phyloP scores from a whole-genome alignment of 495 filamentous ascomycete genomes.

The Thermothielavioides terrestris region DNA sequence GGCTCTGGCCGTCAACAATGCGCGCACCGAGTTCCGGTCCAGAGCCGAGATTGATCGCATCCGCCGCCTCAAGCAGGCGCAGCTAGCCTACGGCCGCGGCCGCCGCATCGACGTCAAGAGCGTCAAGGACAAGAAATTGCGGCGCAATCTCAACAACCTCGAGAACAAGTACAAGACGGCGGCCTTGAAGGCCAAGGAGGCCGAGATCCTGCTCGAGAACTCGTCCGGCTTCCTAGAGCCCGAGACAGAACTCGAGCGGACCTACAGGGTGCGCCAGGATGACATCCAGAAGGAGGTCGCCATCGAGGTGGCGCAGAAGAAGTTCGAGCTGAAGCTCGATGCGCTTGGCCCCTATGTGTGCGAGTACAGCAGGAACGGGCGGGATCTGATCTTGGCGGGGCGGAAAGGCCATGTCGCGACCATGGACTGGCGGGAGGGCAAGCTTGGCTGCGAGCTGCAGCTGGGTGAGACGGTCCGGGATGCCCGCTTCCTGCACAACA shows the following conservation, averaged over 20 bases:
- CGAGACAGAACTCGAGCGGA: conserved; percentile 78
- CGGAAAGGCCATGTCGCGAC: conserved; percentile 92
- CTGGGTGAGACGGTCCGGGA: conserved; percentile 82
- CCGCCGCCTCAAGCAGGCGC: conserved; percentile 51
- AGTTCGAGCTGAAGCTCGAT: conserved; percentile 80
- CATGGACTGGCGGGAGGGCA: conserved; percentile 93
- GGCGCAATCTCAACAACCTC: conserved; percentile 64
- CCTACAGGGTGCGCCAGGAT: conserved; percentile 83
- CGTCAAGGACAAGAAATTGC: conserved; percentile 78
- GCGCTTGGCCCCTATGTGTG: conserved; percentile 74
- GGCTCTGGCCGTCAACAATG: conserved; percentile 34
- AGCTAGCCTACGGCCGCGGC: conserved; percentile 77
- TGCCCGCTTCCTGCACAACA: conserved; percentile 89
- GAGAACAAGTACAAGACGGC: conserved; percentile 79
- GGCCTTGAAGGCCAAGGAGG: conserved; percentile 75
- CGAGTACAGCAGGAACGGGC: conserved; percentile 85
- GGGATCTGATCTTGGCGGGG: conserved; percentile 74
- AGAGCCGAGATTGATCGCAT: conserved; percentile 36
- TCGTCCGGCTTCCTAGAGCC: conserved; percentile 80
- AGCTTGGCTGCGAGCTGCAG: conserved; percentile 82
- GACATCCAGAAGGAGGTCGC: conserved; percentile 70
- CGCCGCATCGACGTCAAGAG: conserved; percentile 49
- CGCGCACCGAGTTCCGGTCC: conserved; percentile 37
- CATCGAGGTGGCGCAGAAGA: conserved; percentile 79
- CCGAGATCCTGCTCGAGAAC: conserved; percentile 88